A percentile compares a stretch with the other conserved stretches of the same genome.
These are phyloP conservation scores for Mesembryanthemum crystallinum DNA, from an alignment of 148 eudicot genomes.

Conservation along the genomic window DNA sequence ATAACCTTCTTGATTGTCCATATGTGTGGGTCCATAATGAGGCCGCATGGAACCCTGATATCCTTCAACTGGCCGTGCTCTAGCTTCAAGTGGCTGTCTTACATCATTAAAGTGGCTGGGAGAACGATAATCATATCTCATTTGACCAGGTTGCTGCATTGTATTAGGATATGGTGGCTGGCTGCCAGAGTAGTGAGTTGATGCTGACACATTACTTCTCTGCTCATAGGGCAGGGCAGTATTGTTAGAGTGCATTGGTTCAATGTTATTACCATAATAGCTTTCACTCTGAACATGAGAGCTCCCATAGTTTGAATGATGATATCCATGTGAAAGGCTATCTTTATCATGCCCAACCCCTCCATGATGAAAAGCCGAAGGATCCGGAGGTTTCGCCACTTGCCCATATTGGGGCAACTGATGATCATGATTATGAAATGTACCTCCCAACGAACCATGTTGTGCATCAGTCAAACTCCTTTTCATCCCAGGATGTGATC, in stretches of 20 bases:
- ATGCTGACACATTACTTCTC: constrained; percentile 23
- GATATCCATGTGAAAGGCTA: no score
- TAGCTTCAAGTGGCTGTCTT: constrained; percentile 28
- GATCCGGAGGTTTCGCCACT: constrained; percentile 15
- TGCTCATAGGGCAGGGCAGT: constrained; percentile 22
- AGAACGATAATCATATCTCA: constrained; percentile 33
- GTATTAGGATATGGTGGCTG: constrained; percentile 25
- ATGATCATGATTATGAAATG: constrained; percentile 19
- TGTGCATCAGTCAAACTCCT: constrained; percentile 9
- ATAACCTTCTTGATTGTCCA: constrained; percentile 32
- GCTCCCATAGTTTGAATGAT: constrained; percentile 17
- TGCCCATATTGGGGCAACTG: constrained; percentile 24
- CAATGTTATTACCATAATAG: constrained; percentile 4
- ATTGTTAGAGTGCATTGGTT: constrained; percentile 17
- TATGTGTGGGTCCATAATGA: constrained; percentile 29
- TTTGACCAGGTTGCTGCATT: constrained; percentile 35
- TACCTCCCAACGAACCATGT: constrained; percentile 19
- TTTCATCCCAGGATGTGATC: background rate
- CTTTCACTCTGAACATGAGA: constrained; percentile 10
- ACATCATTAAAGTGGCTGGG: constrained; percentile 29
- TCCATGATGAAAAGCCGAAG: constrained; percentile 10
- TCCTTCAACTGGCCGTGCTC: constrained; percentile 25
- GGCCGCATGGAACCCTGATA: constrained; percentile 22
- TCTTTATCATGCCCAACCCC: constrained; percentile 19
- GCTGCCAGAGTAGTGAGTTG: constrained; percentile 19